A percentile compares a stretch with the other conserved stretches of the same genome.
phyloP scores from a whole-genome alignment of 1,284 basidiomycete species.

The Cystobasidium slooffiae region DNA sequence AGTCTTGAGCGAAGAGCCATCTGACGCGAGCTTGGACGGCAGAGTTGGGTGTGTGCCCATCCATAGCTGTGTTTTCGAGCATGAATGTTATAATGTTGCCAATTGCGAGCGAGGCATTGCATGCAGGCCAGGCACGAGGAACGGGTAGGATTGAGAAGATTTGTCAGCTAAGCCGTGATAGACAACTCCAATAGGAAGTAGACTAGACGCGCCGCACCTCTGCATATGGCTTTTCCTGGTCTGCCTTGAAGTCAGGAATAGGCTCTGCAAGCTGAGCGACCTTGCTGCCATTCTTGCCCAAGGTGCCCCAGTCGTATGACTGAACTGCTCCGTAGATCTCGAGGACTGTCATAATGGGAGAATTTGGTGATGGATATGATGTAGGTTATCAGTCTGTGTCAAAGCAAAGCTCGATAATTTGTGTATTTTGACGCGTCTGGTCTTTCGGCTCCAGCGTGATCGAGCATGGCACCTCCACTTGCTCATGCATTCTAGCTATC shows the following conservation, averaged over 20 bases:
- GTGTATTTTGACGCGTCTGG: no score
- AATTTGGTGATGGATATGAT: neutral
- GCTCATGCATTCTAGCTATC: no score
- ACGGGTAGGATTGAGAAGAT: neutral
- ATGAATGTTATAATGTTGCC: neutral
- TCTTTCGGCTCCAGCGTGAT: no score
- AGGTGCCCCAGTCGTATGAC: constrained; percentile 64
- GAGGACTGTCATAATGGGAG: constrained; percentile 34
- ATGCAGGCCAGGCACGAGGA: neutral
- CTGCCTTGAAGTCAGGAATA: constrained; percentile 62
- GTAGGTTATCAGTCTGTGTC: no score
- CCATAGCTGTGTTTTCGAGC: constrained; percentile 71
- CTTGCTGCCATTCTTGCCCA: constrained; percentile 60
- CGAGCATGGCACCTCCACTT: no score
- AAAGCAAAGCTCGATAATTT: no score
- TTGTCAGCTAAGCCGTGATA: neutral
- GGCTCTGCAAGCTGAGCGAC: constrained; percentile 62
- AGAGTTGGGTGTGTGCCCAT: constrained; percentile 96
- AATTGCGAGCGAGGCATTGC: constrained; percentile 3
- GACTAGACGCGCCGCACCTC: constrained; percentile 60
- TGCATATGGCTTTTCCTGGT: constrained; percentile 67
- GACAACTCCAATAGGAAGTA: neutral
- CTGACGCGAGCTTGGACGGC: constrained; percentile 70
- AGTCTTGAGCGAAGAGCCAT: constrained; percentile 63
- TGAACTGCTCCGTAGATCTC: constrained; percentile 53